Evolutionary conservation across 2,329 filamentous ascomycete genomes (phyloP).

Genomic region (Dactylonectria macrodidyma): DNA sequence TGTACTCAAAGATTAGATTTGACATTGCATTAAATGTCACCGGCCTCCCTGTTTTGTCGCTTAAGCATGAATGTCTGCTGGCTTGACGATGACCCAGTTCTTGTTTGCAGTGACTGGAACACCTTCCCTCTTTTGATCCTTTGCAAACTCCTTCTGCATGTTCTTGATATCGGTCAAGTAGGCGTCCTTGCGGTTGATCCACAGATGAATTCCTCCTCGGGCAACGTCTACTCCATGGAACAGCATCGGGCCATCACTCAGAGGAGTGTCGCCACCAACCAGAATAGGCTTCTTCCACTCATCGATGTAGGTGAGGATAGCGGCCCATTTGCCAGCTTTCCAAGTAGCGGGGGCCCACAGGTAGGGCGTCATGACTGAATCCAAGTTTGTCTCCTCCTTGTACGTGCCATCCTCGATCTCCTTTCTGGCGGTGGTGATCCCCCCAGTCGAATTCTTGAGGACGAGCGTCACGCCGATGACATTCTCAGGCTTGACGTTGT

Average conservation of each 20-base stretch:
- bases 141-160: slow-evolving; percentile 55
- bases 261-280: slow-evolving; percentile 60
- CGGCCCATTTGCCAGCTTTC: slow-evolving; percentile 61
- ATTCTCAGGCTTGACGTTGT: slow-evolving; percentile 61
- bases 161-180: slow-evolving; percentile 53
- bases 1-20: too few relatives aligned
- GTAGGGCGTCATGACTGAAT: slow-evolving; percentile 57
- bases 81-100: slow-evolving; percentile 61
- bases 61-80: slow-evolving; percentile 52
- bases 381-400: slow-evolving; percentile 54
- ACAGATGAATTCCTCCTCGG: slow-evolving; percentile 59
- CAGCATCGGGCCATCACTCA: slow-evolving; percentile 60
- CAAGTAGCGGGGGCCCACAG: slow-evolving; percentile 61
- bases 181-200: slow-evolving; percentile 57
- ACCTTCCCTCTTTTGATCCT: slow-evolving; percentile 53
- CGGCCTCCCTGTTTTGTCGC: too few relatives aligned
- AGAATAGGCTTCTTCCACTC: slow-evolving; percentile 60
- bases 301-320: slow-evolving; percentile 59
- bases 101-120: slow-evolving; percentile 59
- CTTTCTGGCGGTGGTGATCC: slow-evolving; percentile 55
- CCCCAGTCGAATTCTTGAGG: slow-evolving; percentile 50
- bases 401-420: slow-evolving; percentile 57
- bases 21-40: background rate
- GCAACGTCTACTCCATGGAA: slow-evolving; percentile 61
- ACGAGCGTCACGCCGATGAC: slow-evolving; percentile 60